phyloP scores from a whole-genome alignment of 1,284 basidiomycete genomes.

The Melampsora americana region DNA sequence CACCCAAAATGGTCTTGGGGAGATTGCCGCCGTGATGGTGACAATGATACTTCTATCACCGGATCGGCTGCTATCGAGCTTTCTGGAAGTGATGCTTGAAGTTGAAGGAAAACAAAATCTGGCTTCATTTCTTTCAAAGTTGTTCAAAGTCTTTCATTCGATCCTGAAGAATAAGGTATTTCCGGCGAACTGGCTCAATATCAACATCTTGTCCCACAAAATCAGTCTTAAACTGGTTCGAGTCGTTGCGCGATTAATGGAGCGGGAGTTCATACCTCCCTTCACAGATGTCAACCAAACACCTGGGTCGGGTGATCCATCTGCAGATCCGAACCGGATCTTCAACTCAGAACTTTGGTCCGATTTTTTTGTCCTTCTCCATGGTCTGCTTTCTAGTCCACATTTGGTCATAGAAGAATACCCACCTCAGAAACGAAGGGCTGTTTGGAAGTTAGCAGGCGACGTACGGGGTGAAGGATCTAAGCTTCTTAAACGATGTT shows the following conservation, averaged over 20 bases:
- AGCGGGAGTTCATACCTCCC: conserved; percentile 73
- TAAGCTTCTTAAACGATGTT: conserved; percentile 73
- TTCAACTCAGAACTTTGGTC: conserved; percentile 81
- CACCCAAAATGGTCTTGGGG: conserved; percentile 76
- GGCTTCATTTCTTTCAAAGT: conserved; percentile 66
- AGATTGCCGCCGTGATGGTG: conserved; percentile 79
- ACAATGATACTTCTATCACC: conserved; percentile 77
- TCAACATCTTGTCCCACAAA: conserved; percentile 83
- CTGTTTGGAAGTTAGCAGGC: conserved; percentile 91
- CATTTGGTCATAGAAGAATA: conserved; percentile 92
- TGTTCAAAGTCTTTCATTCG: conserved; percentile 77
- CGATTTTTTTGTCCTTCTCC: conserved; percentile 73
- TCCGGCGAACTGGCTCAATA: conserved; percentile 85
- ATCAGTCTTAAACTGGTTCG: conserved; percentile 84
- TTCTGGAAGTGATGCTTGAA: conserved; percentile 73
- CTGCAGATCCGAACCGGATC: background rate
- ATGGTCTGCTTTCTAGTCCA: conserved; percentile 80
- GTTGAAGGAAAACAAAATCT: conserved; percentile 81
- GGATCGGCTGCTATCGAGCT: conserved; percentile 71
- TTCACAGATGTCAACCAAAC: conserved; percentile 51
- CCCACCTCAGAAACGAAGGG: conserved; percentile 86
- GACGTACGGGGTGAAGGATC: conserved; percentile 92
- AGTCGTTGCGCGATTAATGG: conserved; percentile 71
- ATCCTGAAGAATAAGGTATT: conserved; percentile 84
- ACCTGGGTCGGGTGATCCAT: background rate